These are phyloP conservation scores for Coprinopsis marcescibilis DNA, from an alignment of 768 basidiomycete genomes.

Conservation along the genomic window DNA sequence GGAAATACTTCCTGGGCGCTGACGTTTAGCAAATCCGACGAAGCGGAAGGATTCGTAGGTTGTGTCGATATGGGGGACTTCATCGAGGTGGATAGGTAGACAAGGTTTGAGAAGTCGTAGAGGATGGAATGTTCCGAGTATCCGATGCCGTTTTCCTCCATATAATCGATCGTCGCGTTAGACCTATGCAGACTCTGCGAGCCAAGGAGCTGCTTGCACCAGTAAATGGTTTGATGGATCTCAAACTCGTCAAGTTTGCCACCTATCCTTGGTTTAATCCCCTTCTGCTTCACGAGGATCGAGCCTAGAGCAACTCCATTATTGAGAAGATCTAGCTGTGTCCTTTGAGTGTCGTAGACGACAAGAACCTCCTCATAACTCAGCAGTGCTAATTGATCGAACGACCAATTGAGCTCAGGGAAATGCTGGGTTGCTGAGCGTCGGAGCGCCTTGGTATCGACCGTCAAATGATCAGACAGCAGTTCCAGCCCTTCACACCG, in stretches of 20 bases:
- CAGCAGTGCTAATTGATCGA: slow-evolving; percentile 38
- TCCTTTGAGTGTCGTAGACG: slow-evolving; percentile 53
- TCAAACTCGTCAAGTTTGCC: slow-evolving; percentile 47
- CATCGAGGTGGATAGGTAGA: slow-evolving; percentile 54
- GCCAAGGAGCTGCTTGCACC: slow-evolving; percentile 46
- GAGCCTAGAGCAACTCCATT: slow-evolving; percentile 66
- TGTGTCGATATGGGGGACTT: slow-evolving; percentile 37
- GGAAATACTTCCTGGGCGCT: slow-evolving; percentile 17
- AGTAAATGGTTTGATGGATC: slow-evolving; percentile 46
- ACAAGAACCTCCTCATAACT: slow-evolving; percentile 70
- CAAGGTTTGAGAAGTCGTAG: slow-evolving; percentile 64
- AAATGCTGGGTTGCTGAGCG: slow-evolving; percentile 54
- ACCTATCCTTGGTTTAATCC: slow-evolving; percentile 23
- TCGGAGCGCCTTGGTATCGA: slow-evolving; percentile 48
- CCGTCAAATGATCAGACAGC: slow-evolving; percentile 42
- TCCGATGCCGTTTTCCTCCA: slow-evolving; percentile 41
- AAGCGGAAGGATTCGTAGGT: slow-evolving; percentile 16
- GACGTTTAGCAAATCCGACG: slow-evolving; percentile 44
- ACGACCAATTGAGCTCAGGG: slow-evolving; percentile 35
- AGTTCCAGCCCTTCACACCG: slow-evolving; percentile 34
- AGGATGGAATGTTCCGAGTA: slow-evolving; percentile 42
- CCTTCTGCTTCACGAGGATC: slow-evolving; percentile 43
- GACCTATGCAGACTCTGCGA: slow-evolving; percentile 40
- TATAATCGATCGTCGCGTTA: slow-evolving; percentile 44
- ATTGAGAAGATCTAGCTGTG: slow-evolving; percentile 59